These are phyloP conservation scores for Colletotrichum caudatum DNA, from an alignment of 2,329 filamentous ascomycete genomes.

Conservation along the genomic window DNA sequence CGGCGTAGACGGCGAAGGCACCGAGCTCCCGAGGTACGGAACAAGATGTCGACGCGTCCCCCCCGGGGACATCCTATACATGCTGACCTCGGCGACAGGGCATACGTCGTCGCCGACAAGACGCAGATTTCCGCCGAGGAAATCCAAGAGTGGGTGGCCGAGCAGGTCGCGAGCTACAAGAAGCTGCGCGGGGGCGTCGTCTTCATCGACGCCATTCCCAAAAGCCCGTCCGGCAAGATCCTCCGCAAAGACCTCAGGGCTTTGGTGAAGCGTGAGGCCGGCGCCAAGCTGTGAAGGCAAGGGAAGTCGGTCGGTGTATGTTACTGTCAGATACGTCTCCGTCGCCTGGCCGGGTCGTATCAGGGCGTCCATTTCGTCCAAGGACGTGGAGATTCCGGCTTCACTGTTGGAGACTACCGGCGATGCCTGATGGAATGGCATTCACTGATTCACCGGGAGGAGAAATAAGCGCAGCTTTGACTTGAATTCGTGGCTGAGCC, in stretches of 20 bases:
- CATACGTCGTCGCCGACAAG: conserved; percentile 52
- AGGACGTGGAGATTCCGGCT: not conserved
- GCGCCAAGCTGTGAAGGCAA: conserved; percentile 25
- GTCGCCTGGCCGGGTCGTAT: not conserved
- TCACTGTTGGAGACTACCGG: not conserved
- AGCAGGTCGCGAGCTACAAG: conserved; percentile 66
- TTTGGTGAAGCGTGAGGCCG: conserved; percentile 50
- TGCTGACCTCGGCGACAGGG: conserved; percentile 37
- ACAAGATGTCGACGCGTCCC: conserved; percentile 48
- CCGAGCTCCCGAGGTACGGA: conserved; percentile 59
- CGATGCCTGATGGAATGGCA: not conserved
- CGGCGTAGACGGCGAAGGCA: conserved; percentile 62
- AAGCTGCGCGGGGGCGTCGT: conserved; percentile 77
- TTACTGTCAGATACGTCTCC: not conserved
- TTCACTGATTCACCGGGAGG: not conserved
- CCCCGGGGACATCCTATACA: not conserved
- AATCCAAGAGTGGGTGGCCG: conserved; percentile 45
- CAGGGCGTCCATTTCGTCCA: too few relatives aligned
- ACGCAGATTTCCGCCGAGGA: conserved; percentile 47
- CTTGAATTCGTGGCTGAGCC: not conserved
- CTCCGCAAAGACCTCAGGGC: conserved; percentile 55
- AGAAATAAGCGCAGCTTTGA: not conserved
- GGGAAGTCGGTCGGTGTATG: too few relatives aligned
- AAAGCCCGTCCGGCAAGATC: conserved; percentile 71
- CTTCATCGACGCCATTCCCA: conserved; percentile 77